Base-by-base conservation (phyloP, 2,329 filamentous ascomycete genomes). In the Metarhizium guizhouense region DNA sequence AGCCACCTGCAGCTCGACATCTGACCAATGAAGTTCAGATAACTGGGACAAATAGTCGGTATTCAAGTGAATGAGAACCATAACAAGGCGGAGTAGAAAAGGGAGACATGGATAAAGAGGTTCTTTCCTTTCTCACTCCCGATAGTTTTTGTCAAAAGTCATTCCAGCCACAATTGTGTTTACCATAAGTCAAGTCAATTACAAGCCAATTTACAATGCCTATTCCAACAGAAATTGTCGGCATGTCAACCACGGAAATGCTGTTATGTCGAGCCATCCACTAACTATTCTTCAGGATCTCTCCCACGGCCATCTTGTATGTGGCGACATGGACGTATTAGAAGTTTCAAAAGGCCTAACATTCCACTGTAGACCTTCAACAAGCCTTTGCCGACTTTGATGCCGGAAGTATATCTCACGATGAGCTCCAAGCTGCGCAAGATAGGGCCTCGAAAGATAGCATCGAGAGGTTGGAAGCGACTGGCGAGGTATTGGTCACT, bases 381-480 rank as follows among this genome's bases (percentile, higher is more conserved):
- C 18, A 56, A 3, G 53, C 57, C 34, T 56, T 52, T 45, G 47
- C 53, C n/a, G 51, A 55, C 3, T 59, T 52, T 18, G 57, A 59
- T 42, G 51, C 56, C 29, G 56, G 57, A 4, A 49, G 51, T 7
- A 54, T 59, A 18, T 47, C 51, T 32, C 57, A 16, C 14, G 51
- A 55, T 47, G 53, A 47, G 3, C 56, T 59, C 34, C 16, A 54
- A 11, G 38, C 14, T 1, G 53, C 34, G 13, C 56, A 59, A 34
- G 56, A 59, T n/a, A 56, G 45, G 30, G 56, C 53, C 3, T 56
- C 57, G 7, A 54, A 54, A 25, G 56, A 59, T n/a, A 53, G 52
- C 13, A 49, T 59, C 20, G 47, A 57, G 47, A n/a, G 51, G 6
- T 51, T 59, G 56, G 53, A 57, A 14, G 53, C 30, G 1, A 54